Percentiles rank a stretch among this genome's conserved stretches.
Conservation (phyloP, 1,284 basidiomycete species). For the Erythrobasidium hasegawianum region DNA sequence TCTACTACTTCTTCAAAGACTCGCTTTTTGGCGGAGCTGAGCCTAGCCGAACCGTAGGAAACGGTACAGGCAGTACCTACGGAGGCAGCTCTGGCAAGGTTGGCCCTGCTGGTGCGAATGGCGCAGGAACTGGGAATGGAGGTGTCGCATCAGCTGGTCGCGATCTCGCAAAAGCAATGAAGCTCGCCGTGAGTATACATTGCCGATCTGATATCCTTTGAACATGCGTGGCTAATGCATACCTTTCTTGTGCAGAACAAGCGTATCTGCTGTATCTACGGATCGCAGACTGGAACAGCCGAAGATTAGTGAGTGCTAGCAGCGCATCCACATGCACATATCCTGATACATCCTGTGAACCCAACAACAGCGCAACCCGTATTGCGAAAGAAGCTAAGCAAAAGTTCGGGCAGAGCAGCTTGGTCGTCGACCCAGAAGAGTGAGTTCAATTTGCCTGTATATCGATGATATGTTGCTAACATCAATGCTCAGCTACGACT, state of each 20-base stretch:
- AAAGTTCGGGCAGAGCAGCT: slow-evolving; percentile 84
- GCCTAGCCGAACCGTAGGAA: background rate
- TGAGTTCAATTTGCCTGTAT: too few species aligned
- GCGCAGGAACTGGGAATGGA: slow-evolving; percentile 3
- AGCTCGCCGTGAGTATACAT: slow-evolving; percentile 14
- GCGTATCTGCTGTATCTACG: slow-evolving; percentile 89
- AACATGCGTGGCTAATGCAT: too few species aligned
- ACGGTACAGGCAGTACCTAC: slow-evolving; percentile 21
- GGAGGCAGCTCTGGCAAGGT: slow-evolving; percentile 26
- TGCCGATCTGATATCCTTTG: background rate
- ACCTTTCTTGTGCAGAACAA: slow-evolving; percentile 69
- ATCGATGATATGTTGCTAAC: too few species aligned
- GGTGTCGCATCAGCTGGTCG: slow-evolving; percentile 14
- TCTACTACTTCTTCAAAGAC: slow-evolving; percentile 72
- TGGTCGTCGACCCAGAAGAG: slow-evolving; percentile 93
- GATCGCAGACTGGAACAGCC: slow-evolving; percentile 92
- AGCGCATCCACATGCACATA: slow-evolving; percentile 60
- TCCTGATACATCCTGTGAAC: slow-evolving; percentile 51
- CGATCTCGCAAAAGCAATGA: slow-evolving; percentile 24
- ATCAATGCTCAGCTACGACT: slow-evolving; percentile 67
- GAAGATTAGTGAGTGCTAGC: slow-evolving; percentile 82
- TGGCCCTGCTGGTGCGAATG: slow-evolving; percentile 25
- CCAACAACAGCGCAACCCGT: slow-evolving; percentile 39
- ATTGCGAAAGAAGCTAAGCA: slow-evolving; percentile 67
- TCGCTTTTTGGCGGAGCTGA: slow-evolving; percentile 53